Base-by-base conservation (phyloP, 2,329 filamentous ascomycete genomes). In the Ceratocystis cacaofunesta region DNA sequence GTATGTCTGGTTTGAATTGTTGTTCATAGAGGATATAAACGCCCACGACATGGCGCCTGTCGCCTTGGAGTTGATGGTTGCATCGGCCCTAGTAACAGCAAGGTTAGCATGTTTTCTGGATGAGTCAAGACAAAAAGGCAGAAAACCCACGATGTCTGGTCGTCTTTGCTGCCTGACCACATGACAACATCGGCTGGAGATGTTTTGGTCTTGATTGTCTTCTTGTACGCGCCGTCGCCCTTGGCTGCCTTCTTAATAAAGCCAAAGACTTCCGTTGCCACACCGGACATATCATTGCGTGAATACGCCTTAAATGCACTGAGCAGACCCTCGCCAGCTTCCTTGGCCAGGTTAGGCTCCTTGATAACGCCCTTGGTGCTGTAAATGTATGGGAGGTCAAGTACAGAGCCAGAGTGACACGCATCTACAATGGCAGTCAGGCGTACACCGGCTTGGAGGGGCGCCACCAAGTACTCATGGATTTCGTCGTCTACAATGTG, bases 41-140 rank as follows among this genome's bases (percentile, higher is more conserved):
- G 94, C 94, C 85, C 89, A 96, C 2, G 91, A 96, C 94, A 99
- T 97, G 75, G 94, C 94, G 65, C 94, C 94, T 0, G 94, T 99
- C 43, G 94, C 92, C 77, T 96, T 83, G 66, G 90, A 85, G 55
- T 82, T 84, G 70, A 97, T 96, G 32, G 85, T 89, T 12, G 94
- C 92, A 75, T 99, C 94, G 76, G 90, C 89, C 67, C 91, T 95
- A 50, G 70, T 12, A 57, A 12, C 19, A 30, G 30, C 55, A 60
- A 43, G 19, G 61, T 50, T 62, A 58, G 32, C 19, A 65, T 44
- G 61, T 22, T 5, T 22, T 6, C 8, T 15, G 8, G 15, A 57
- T 25, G 5, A 25, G n/a, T 3, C 12, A 32, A 12, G 19, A 25
- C 17, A 50, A n/a, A 25, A 25, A 57, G 50, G 7, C 12, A 55